Percentiles rank a stretch among this genome's conserved stretches.
These are phyloP conservation scores for Lipomyces sp. DNA, from an alignment of 805 yeast genomes.

Conservation along the genomic window DNA sequence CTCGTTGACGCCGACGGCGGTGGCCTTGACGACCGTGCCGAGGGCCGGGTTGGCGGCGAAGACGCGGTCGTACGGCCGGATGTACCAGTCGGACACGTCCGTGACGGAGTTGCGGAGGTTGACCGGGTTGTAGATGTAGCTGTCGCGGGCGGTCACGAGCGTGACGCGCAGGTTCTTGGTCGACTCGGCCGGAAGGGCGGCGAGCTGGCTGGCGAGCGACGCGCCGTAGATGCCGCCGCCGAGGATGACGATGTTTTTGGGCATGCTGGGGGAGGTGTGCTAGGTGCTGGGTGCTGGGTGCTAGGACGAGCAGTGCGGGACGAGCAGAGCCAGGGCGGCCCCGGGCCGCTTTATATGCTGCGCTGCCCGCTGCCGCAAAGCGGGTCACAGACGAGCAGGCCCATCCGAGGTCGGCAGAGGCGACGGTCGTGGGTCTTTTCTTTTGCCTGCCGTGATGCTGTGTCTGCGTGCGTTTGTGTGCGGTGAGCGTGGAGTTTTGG, in stretches of 20 bases:
- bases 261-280: no score
- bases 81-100: slow-evolving; percentile 12
- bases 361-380: no score
- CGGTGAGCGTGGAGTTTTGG: no score
- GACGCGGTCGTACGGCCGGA: slow-evolving; percentile 15
- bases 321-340: no score
- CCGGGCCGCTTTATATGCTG: no score
- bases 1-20: slow-evolving; percentile 12
- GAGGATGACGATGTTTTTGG: slow-evolving; percentile 13
- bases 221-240: slow-evolving; percentile 26
- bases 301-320: background rate
- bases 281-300: no score
- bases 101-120: slow-evolving; percentile 15
- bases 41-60: slow-evolving; percentile 12
- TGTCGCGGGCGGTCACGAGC: slow-evolving; percentile 15
- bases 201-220: slow-evolving; percentile 4
- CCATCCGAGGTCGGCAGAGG: no score
- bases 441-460: no score
- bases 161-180: slow-evolving; percentile 7
- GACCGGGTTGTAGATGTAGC: slow-evolving; percentile 14
- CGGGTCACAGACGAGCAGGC: no score
- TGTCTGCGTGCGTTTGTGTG: no score
- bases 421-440: no score
- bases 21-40: slow-evolving; percentile 7
- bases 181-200: slow-evolving; percentile 1